Evolutionary conservation across 192 early-diverging fungal species (phyloP), one percentile per base, ranked within the genome.

Genomic region (Chytriomyces hyalinus): DNA sequence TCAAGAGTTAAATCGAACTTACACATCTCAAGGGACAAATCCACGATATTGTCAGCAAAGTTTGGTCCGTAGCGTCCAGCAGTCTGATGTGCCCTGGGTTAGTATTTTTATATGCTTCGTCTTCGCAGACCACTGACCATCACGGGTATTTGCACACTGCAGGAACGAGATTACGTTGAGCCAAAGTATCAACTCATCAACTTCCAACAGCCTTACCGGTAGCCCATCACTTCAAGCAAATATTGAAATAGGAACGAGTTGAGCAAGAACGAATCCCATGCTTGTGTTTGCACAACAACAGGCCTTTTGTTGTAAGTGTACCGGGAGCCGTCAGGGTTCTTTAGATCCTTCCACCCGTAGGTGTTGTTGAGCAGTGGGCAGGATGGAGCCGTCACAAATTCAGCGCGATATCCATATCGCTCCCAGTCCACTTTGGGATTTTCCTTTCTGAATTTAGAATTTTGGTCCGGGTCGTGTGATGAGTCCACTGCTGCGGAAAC

Each of bases 351-450:
- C 71, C 71, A 73, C 13, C 59, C 71, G 20, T 20, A 63, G 7
- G 53, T 62, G 60, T 73, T 73, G 60, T 73, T 73, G 20, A 60
- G n/a, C 15, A 73, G 43, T 6, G 53, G 61, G 45, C 71, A 73
- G 6, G 71, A 5, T 1, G 71, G 71, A 9, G 59, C 71, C 20
- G 60, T 63, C 7, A 48, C 71, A 15, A 44, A 60, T 8, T 26
- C 47, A 4, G 66, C 17, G 20, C 47, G 11, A n/a, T 15, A n/a
- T 47, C 15, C 17, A 17, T 67, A 67, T 11, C 44, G 26, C 2
- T 28, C 47, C 66, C 66, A 67, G 22, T 67, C 47, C 8, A 44
- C 36, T 36, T 67, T 11, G 26, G 13, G 13, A 20, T 57, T 57
- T 57, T 20, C 20, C 15, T 20, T 57, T 57, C 53, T 57, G 53